Base-by-base conservation (phyloP, 73 alveolate genomes). In the Breviolum minutum region DNA sequence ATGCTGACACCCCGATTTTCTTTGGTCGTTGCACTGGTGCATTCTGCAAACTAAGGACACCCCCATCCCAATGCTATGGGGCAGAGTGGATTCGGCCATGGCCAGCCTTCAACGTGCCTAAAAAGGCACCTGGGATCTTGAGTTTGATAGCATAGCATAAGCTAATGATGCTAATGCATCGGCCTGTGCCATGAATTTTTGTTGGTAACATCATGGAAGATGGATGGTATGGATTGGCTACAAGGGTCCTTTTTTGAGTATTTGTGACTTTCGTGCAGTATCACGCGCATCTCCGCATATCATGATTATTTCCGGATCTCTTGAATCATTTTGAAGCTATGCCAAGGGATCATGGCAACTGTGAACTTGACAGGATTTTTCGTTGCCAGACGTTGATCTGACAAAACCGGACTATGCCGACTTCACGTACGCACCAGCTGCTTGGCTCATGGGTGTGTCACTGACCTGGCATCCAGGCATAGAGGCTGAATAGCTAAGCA, bases 21-120 rank as follows among this genome's bases (percentile, higher is more conserved):
- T 68, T 68, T 22, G n/a, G n/a, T 40, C 54, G 54, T 40, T 40
- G 54, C 54, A 40, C 54, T n/a, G n/a, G n/a, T n/a, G n/a, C 77
- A 68, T 68, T 68, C n/a, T 17, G n/a, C 77, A 14, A 68, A 68
- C 14, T 48, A 12, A 83, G 92, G 92, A 83, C 92, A 5, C 81
- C 80, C 6, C 94, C 94, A 14, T 86, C 94, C 8, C 48, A 63
- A 16, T 86, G 94, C 81, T 63, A 86, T 79, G 80, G 80, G 32
- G 62, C 81, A 10, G 79, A 63, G 22, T 0, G 20, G 32, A 86
- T 86, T 63, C 79, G 77, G 2, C 94, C 64, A 54, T 61, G 69
- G 94, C 94, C 94, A 11, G 94, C 94, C 94, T 86, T 62, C 64
- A 86, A 26, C 63, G 79, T 86, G 29, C 94, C 94, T 6, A 63